phyloP scores from a whole-genome alignment of 2,329 filamentous ascomycete genomes.

The Sphaceloma murrayae region DNA sequence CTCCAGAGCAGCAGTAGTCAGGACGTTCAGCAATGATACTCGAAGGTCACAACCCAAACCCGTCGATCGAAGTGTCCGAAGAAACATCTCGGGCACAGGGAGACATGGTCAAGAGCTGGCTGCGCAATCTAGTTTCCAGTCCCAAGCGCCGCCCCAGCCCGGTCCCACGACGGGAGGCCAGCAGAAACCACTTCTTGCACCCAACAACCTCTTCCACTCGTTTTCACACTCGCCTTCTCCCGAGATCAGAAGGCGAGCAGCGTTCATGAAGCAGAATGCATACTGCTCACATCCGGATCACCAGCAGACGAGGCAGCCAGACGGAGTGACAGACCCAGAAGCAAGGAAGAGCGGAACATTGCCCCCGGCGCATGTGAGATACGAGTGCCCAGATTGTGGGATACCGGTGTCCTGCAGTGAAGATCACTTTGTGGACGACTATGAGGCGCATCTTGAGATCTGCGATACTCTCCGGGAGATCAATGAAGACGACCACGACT shows the following conservation, averaged over 20 bases:
- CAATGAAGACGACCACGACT: slow-evolving; percentile 96
- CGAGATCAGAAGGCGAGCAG: slow-evolving; percentile 76
- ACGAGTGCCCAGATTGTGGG: slow-evolving; percentile 94
- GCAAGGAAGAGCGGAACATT: slow-evolving; percentile 49
- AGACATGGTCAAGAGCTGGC: slow-evolving; percentile 4
- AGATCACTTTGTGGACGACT: slow-evolving; percentile 92
- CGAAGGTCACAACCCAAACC: background rate
- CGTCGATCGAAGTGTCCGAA: background rate
- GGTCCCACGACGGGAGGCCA: slow-evolving; percentile 21
- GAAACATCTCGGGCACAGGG: background rate
- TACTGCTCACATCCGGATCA: slow-evolving; percentile 89
- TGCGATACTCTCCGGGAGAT: slow-evolving; percentile 87
- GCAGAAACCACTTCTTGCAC: slow-evolving; percentile 43
- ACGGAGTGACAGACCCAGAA: slow-evolving; percentile 55
- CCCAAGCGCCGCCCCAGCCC: background rate
- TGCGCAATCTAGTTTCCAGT: background rate
- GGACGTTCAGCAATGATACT: background rate
- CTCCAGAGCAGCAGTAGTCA: background rate
- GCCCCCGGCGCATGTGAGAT: slow-evolving; percentile 73
- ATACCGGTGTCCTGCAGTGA: slow-evolving; percentile 89
- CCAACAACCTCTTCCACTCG: slow-evolving; percentile 85
- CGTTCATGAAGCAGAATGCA: slow-evolving; percentile 86
- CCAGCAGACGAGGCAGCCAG: slow-evolving; percentile 59
- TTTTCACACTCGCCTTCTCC: slow-evolving; percentile 83
- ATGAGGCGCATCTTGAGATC: slow-evolving; percentile 82